These are phyloP conservation scores for Phaeodactylum tricornutum DNA, from an alignment of 108 stramenopile species.

Conservation along the genomic window DNA sequence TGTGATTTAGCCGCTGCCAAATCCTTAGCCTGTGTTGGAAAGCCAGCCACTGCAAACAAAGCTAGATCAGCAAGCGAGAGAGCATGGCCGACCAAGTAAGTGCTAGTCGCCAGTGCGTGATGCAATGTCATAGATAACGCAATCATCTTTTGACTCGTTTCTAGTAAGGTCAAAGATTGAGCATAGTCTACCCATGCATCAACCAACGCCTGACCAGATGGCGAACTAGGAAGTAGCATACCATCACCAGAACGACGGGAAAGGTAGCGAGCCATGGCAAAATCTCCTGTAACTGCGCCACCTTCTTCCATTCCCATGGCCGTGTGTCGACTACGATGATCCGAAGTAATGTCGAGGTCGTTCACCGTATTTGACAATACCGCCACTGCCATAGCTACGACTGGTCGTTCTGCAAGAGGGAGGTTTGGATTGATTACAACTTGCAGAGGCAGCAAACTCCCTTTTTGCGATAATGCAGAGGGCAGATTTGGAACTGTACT, in stretches of 20 bases:
- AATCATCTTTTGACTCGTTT: constrained; percentile 29
- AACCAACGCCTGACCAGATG: constrained; percentile 26
- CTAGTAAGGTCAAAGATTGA: constrained; percentile 40
- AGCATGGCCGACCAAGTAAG: constrained; percentile 64
- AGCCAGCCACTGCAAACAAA: constrained; percentile 62
- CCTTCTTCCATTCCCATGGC: constrained; percentile 35
- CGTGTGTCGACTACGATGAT: constrained; percentile 42
- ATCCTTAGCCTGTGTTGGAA: constrained; percentile 36
- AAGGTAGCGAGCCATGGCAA: constrained; percentile 68
- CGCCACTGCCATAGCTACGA: constrained; percentile 57
- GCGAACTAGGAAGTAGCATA: constrained; percentile 1
- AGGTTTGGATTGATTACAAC: constrained; percentile 73
- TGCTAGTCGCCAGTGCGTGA: constrained; percentile 38
- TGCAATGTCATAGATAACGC: constrained; percentile 62
- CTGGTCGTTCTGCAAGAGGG: constrained; percentile 55
- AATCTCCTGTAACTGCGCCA: constrained; percentile 47
- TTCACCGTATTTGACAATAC: constrained; percentile 53
- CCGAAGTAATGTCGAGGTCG: constrained; percentile 47
- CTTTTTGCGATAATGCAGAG: background rate
- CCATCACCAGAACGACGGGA: constrained; percentile 9
- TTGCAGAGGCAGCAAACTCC: constrained; percentile 33
- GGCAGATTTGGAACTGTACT: background rate
- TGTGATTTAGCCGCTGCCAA: constrained; percentile 15
- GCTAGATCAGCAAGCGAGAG: constrained; percentile 90
- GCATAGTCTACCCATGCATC: constrained; percentile 93